Conservation (phyloP, 768 basidiomycete species). For the Royoungia palumana region DNA sequence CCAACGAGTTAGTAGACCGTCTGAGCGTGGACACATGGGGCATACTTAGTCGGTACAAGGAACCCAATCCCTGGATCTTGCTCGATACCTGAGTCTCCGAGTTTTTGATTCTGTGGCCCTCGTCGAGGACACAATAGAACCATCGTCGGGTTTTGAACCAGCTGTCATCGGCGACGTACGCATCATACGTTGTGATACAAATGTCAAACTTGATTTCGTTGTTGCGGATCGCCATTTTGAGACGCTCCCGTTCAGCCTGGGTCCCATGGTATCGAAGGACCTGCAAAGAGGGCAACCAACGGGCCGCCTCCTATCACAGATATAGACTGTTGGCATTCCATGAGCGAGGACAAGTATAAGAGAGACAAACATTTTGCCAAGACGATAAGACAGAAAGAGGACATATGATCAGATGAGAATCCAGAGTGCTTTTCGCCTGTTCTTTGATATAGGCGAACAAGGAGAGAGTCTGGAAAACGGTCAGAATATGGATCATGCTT, state of each 20-base stretch:
- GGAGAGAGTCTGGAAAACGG: constrained; percentile 43
- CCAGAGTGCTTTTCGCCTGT: constrained; percentile 41
- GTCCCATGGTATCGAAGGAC: constrained; percentile 62
- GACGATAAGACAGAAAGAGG: constrained; percentile 65
- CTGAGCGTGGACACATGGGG: neutral
- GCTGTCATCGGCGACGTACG: constrained; percentile 50
- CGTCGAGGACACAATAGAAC: constrained; percentile 60
- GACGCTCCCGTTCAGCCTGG: constrained; percentile 49
- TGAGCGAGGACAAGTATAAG: neutral
- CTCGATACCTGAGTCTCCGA: constrained; percentile 49
- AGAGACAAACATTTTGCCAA: constrained; percentile 47
- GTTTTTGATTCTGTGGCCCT: constrained; percentile 74
- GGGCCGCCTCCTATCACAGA: constrained; percentile 43
- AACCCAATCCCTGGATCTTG: constrained; percentile 54
- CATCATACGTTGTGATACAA: constrained; percentile 68
- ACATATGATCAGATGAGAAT: constrained; percentile 71
- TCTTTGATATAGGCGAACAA: constrained; percentile 70
- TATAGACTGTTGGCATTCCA: neutral
- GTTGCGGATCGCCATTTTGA: constrained; percentile 43
- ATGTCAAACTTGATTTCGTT: constrained; percentile 41
- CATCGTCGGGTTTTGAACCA: constrained; percentile 63
- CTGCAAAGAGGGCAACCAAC: constrained; percentile 51
- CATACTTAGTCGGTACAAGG: constrained; percentile 55
- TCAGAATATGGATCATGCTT: constrained; percentile 2
- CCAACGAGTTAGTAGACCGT: neutral